Evolutionary conservation across 495 filamentous ascomycete species (phyloP).

Genomic region (Penicillium atrosanguineum): DNA sequence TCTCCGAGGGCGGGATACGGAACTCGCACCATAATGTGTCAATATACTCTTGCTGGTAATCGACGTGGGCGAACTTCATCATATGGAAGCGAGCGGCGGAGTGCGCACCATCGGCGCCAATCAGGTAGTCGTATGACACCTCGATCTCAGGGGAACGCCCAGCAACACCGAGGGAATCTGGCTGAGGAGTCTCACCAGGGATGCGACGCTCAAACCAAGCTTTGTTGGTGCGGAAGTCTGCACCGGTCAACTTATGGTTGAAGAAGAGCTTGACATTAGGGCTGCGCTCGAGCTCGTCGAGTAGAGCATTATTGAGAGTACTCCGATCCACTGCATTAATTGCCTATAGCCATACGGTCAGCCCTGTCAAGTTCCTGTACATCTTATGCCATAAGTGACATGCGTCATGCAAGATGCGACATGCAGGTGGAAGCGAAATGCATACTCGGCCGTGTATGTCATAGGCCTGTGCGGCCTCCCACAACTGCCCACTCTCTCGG

Average conservation of each 20-base stretch:
- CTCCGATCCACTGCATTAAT: slow-evolving; percentile 72
- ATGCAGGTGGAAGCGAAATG: slow-evolving; percentile 4
- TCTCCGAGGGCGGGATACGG: slow-evolving; percentile 61
- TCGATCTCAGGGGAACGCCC: slow-evolving; percentile 59
- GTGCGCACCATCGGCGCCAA: slow-evolving; percentile 96
- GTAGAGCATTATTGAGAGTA: slow-evolving; percentile 76
- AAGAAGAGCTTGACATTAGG: slow-evolving; percentile 90
- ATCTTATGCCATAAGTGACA: not conserved
- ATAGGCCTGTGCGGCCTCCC: slow-evolving; percentile 80
- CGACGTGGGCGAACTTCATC: slow-evolving; percentile 88
- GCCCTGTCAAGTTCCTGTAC: not conserved
- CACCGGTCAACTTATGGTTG: slow-evolving; percentile 84
- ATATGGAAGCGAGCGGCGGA: slow-evolving; percentile 84
- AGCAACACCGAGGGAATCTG: slow-evolving; percentile 26
- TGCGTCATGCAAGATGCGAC: slow-evolving; percentile 1
- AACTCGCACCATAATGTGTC: slow-evolving; percentile 98
- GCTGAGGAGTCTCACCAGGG: slow-evolving; percentile 31
- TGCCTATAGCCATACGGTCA: slow-evolving; percentile 32
- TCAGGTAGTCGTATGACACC: slow-evolving; percentile 82
- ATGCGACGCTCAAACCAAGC: slow-evolving; percentile 79
- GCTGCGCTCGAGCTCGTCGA: slow-evolving; percentile 78
- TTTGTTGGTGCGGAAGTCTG: slow-evolving; percentile 71
- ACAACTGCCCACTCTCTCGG: slow-evolving; percentile 60
- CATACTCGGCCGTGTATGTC: slow-evolving; percentile 82
- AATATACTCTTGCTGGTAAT: slow-evolving; percentile 94